Conservation (phyloP, 805 yeast genomes). For the Saturnispora zaruensis region DNA sequence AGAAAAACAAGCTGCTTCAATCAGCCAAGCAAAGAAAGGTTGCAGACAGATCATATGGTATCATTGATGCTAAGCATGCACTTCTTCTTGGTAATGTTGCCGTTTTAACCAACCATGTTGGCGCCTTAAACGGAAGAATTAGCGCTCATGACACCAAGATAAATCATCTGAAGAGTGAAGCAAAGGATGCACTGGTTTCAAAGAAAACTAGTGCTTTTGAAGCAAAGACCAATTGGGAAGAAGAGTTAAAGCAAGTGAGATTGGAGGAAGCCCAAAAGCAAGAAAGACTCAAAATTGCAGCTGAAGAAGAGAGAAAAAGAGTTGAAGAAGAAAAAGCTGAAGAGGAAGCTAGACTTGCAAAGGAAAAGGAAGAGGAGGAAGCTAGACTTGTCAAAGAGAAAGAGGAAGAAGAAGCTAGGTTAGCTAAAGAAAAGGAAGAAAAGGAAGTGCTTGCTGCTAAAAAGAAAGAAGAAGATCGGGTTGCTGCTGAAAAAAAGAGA, state of each 20-base stretch:
- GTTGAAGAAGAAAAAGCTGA: conserved; percentile 33
- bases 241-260: conserved; percentile 37
- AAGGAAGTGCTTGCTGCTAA: conserved; percentile 22
- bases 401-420: conserved; percentile 28
- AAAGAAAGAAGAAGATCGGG: conserved; percentile 29
- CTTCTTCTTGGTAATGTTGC: conserved; percentile 32
- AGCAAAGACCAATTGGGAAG: conserved; percentile 35
- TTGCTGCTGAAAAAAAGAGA: conserved; percentile 20
- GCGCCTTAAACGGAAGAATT: conserved; percentile 33
- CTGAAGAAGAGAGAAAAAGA: conserved; percentile 32
- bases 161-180: conserved; percentile 29
- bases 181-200: conserved; percentile 29
- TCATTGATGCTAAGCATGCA: conserved; percentile 29
- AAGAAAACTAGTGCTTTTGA: conserved; percentile 36
- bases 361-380: conserved; percentile 25
- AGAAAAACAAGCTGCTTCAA: conserved; percentile 22
- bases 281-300: conserved; percentile 34
- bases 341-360: conserved; percentile 27
- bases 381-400: conserved; percentile 24
- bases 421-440: conserved; percentile 26
- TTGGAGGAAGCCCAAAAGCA: conserved; percentile 38
- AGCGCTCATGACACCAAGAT: conserved; percentile 39
- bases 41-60: conserved; percentile 30
- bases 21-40: conserved; percentile 32
- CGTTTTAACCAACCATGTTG: conserved; percentile 36